Evolutionary conservation across 345 rosid species (phyloP).

Genomic region (Brassica juncea): DNA sequence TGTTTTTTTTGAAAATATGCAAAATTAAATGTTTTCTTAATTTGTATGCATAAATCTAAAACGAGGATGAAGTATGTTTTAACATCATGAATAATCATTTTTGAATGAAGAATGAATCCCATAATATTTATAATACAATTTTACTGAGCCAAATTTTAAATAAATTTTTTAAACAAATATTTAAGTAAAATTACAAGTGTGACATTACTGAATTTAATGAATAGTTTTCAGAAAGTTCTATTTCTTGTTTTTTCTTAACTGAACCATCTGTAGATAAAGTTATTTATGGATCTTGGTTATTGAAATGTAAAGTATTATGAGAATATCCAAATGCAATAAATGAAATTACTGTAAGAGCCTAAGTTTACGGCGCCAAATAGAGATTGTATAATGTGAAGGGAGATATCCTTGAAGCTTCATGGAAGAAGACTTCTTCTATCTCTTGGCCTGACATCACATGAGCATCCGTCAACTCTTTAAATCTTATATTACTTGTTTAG

Average conservation of each 20-base stretch:
- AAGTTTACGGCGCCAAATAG: constrained; percentile 48
- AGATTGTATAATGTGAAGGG: constrained; percentile 28
- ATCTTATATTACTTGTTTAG: constrained; percentile 19
- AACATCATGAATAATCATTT: background rate
- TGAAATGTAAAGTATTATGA: constrained; percentile 6
- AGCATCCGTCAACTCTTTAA: constrained; percentile 43
- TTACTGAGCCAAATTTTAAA: background rate
- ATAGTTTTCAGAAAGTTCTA: background rate
- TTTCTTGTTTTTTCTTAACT: background rate
- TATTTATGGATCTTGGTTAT: constrained; percentile 14
- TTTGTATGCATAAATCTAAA: too few relatives aligned
- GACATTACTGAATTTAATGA: background rate
- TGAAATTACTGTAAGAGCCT: constrained; percentile 30
- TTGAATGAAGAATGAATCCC: background rate
- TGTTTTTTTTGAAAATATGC: too few relatives aligned
- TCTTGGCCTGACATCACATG: constrained; percentile 32
- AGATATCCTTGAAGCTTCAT: constrained; percentile 60
- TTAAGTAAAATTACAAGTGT: background rate
- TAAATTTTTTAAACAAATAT: too few relatives aligned
- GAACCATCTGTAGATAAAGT: constrained; percentile 9
- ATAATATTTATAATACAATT: background rate
- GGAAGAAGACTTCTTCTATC: constrained; percentile 35
- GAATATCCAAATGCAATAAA: constrained; percentile 31
- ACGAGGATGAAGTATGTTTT: background rate
- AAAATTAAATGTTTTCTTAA: too few relatives aligned